Evolutionary conservation across 306 rosid genomes (phyloP), one percentile per base, ranked within the genome.

Genomic region (Trifolium dubium): DNA sequence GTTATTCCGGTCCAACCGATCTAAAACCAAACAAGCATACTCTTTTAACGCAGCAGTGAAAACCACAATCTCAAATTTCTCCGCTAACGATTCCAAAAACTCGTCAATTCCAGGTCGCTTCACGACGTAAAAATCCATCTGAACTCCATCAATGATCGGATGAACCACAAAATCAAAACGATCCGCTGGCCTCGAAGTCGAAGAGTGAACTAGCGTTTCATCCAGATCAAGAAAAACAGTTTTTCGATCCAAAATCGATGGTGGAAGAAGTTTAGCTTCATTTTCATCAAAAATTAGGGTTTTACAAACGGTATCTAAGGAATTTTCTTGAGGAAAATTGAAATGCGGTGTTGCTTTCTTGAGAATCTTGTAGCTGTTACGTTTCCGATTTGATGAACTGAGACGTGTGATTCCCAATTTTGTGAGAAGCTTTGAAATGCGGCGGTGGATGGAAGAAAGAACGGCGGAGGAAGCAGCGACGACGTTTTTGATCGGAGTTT

Each of bases 41-140:
- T 92, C 99, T 15, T 63, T 85, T 37, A 90, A 31, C 28, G 90
- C 97, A 0, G 99, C 99, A 1, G 97, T 94, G 84, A 94, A 92
- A 14, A 92, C 92, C 40, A 92, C 97, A 34, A 94, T 85, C 84
- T 94, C 99, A 59, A 62, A 94, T 71, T 64, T 89, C 14, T 32
- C 79, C 0, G 84, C 89, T 32, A 94, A 74, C 0, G 80, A 54
- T 32, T 77, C 89, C 64, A 94, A 67, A 2, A 94, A 43, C 62
- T 86, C 87, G 14, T 94, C 97, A 0, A 89, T 84, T 0, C 99
- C 99, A 0, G 99, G 99, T 0, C 99, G 92, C 84, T 94, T 94
- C 54, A 74, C 54, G 9, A 94, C 99, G 51, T 92, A 94, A 85
- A 92, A 94, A 2, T 82, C 78, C 87, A 89, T 39, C 11, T 35